These are phyloP conservation scores for Boeremia lycopersici DNA, from an alignment of 2,329 filamentous ascomycete genomes.

Conservation along the genomic window DNA sequence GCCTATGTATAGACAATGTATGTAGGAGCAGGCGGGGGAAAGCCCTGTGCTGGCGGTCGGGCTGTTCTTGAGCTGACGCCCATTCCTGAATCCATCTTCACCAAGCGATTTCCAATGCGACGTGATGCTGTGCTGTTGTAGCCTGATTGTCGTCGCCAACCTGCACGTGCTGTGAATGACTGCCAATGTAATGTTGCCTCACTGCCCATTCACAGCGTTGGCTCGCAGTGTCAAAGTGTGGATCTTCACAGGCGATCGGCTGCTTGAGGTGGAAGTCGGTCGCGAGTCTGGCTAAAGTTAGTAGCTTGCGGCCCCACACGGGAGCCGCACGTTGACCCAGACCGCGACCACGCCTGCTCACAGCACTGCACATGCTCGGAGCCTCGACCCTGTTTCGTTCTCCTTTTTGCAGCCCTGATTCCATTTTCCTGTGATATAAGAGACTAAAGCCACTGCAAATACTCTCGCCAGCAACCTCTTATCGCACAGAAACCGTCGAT, in stretches of 20 bases:
- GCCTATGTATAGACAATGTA: slow-evolving; percentile 16
- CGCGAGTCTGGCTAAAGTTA: background rate
- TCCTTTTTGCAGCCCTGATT: background rate
- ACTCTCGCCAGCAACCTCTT: too few relatives aligned
- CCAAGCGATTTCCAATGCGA: background rate
- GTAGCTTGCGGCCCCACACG: slow-evolving; percentile 9
- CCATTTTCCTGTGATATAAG: background rate
- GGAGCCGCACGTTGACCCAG: slow-evolving; percentile 3
- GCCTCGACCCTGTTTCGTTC: slow-evolving; percentile 2
- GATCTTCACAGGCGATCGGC: background rate
- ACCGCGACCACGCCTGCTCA: slow-evolving; percentile 5
- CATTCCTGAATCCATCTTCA: slow-evolving; percentile 48
- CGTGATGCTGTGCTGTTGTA: background rate
- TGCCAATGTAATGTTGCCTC: too few relatives aligned
- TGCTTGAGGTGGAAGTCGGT: background rate
- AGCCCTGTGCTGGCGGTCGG: slow-evolving; percentile 90
- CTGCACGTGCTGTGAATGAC: too few relatives aligned
- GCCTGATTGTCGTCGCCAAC: background rate
- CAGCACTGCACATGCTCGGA: background rate
- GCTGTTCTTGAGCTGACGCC: slow-evolving; percentile 87
- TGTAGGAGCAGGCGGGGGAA: slow-evolving; percentile 71
- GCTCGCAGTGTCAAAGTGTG: background rate
- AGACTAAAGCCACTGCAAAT: background rate
- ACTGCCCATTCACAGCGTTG: too few relatives aligned
- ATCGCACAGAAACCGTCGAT: too few relatives aligned